Percentiles rank a stretch among this genome's conserved stretches.
These are phyloP conservation scores for Xylaria digitata DNA, from an alignment of 2,329 filamentous ascomycete species.

Conservation along the genomic window DNA sequence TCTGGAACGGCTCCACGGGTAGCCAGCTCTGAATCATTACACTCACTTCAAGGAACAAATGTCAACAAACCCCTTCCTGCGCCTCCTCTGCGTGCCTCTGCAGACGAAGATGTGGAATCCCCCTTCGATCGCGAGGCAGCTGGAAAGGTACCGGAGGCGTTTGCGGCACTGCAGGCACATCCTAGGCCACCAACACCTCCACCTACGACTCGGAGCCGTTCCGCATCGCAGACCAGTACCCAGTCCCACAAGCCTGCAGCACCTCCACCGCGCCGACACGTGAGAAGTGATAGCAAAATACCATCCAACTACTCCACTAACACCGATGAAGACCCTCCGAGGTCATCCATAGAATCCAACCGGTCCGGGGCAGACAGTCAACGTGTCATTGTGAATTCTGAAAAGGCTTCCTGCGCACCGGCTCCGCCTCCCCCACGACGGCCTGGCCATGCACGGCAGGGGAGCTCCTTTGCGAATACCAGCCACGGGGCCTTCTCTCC, in stretches of 20 bases:
- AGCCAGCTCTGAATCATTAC: slow-evolving; percentile 44
- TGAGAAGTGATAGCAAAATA: slow-evolving; percentile 58
- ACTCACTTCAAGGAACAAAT: slow-evolving; percentile 59
- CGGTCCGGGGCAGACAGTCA: slow-evolving; percentile 60
- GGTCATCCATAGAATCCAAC: slow-evolving; percentile 64
- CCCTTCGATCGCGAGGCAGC: slow-evolving; percentile 66
- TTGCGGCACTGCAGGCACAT: slow-evolving; percentile 50
- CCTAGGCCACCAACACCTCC: slow-evolving; percentile 56
- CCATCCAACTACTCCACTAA: slow-evolving; percentile 37
- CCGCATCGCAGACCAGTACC: slow-evolving; percentile 48
- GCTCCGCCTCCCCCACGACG: slow-evolving; percentile 68
- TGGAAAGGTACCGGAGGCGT: slow-evolving; percentile 61
- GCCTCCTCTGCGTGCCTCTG: slow-evolving; percentile 59
- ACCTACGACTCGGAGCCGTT: slow-evolving; percentile 50
- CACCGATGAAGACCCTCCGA: slow-evolving; percentile 55
- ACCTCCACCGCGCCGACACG: slow-evolving; percentile 63
- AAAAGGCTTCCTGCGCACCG: slow-evolving; percentile 52
- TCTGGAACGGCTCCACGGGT: slow-evolving; percentile 36
- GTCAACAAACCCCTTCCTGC: slow-evolving; percentile 72
- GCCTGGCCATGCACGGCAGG: slow-evolving; percentile 53
- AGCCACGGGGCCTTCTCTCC: slow-evolving; percentile 47
- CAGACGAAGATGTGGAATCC: slow-evolving; percentile 62
- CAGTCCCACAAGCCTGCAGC: slow-evolving; percentile 58
- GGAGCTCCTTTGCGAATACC: slow-evolving; percentile 46
- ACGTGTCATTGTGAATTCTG: slow-evolving; percentile 53